phyloP scores from a whole-genome alignment of 192 early-diverging fungal genomes.

The Pilaira anomala region DNA sequence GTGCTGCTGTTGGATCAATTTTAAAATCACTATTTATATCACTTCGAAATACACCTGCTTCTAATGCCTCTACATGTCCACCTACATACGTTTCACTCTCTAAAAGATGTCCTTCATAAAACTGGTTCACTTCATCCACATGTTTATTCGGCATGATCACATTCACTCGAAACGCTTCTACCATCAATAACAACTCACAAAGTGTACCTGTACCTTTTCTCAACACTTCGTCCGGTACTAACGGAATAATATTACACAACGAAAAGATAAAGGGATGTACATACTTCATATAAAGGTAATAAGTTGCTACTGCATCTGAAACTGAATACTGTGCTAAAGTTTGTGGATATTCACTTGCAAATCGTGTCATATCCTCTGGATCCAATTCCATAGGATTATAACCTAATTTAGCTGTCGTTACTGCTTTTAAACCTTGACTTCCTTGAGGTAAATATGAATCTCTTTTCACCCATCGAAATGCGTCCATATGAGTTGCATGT shows the following conservation, averaged over 20 bases:
- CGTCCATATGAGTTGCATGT: conserved; percentile 92
- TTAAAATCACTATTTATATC: conserved; percentile 88
- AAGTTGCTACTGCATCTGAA: conserved; percentile 98
- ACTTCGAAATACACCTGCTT: conserved; percentile 95
- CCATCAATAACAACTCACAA: conserved; percentile 96
- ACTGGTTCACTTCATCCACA: conserved; percentile 68
- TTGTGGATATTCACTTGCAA: conserved; percentile 89
- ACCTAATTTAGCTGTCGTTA: conserved; percentile 92
- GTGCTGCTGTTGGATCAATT: conserved; percentile 70
- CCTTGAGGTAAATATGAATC: conserved; percentile 97
- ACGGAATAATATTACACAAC: conserved; percentile 98
- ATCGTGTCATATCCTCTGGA: conserved; percentile 97
- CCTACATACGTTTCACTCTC: conserved; percentile 98
- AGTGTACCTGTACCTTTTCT: conserved; percentile 95
- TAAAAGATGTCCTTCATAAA: conserved; percentile 85
- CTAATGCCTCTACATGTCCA: conserved; percentile 98
- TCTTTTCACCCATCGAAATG: conserved; percentile 96
- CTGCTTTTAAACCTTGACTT: conserved; percentile 95
- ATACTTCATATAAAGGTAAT: conserved; percentile 99
- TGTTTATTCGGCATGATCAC: conserved; percentile 99
- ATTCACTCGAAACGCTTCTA: conserved; percentile 81
- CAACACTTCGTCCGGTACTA: conserved; percentile 95
- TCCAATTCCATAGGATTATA: conserved; percentile 99
- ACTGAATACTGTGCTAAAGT: conserved; percentile 96
- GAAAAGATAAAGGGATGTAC: conserved; percentile 99